Base-by-base conservation (phyloP, 2,329 filamentous ascomycete genomes). In the Penicillium digitatum region DNA sequence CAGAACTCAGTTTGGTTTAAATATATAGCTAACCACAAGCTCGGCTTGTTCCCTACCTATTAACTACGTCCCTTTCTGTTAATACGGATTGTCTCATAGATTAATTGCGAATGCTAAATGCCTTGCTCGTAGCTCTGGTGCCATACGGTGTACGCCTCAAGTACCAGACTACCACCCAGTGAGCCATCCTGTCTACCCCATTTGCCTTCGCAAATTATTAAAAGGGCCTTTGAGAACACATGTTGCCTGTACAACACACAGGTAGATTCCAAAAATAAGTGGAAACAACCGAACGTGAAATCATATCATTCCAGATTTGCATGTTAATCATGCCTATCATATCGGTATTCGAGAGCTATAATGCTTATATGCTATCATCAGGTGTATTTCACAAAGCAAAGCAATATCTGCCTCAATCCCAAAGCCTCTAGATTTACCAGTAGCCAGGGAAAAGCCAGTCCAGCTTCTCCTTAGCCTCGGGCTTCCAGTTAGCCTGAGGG, bases 361-460 rank as follows among this genome's bases (percentile, higher is more conserved):
- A 51, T 54, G 47, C 52, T 39, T 46, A 39, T 39, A 51, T 50
- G 47, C 34, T 18, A 31, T 39, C 24, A 48, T 32, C 20, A 45
- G 14, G 26, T 39, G 45, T 32, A 47, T 16, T 18, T 46, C 24
- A 24, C n/a, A 29, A 24, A n/a, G 10, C 26, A 29, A 27, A 24
- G 3, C 6, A n/a, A 7, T 9, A 12, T 16, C 8, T 48, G 22
- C 24, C 37, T 53, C 2, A 24, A 35, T 16, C 14, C n/a, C 2
- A n/a, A 27, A 35, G 22, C 10, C n/a, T 24, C 24, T 32, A 20
- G 10, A 55, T 51, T 34, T 55, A 63, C 62, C 82, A 90, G 72
- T 92, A 91, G 2, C 87, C 88, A 1, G 92, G 91, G 77, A 96
- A 97, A 55, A 99, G 76, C 80, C 88, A 99, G 67, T 87, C 82